phyloP scores from a whole-genome alignment of 2,329 filamentous ascomycete species.

The Claviceps humidiphila region DNA sequence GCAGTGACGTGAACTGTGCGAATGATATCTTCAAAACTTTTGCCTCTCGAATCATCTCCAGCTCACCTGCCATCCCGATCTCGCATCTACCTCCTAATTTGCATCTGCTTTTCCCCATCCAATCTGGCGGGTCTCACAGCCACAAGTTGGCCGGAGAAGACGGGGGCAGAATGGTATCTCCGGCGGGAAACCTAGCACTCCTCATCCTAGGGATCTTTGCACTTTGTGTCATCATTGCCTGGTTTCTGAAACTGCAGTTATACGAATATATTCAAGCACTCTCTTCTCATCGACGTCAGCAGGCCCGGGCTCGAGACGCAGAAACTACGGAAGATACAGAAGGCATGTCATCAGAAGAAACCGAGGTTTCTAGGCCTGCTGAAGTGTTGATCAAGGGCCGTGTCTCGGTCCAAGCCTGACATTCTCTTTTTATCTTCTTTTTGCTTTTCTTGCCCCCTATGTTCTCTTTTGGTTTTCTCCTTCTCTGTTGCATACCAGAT shows the following conservation, averaged over 20 bases:
- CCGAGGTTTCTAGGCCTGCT: background rate
- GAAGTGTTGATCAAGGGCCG: background rate
- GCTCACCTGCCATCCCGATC: background rate
- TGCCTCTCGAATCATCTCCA: background rate
- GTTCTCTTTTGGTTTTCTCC: background rate
- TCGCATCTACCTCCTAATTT: background rate
- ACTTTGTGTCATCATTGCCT: conserved; percentile 17
- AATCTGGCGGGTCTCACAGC: background rate
- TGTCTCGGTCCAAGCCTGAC: background rate
- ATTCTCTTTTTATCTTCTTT: background rate
- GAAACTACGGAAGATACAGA: background rate
- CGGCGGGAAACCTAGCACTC: conserved; percentile 16
- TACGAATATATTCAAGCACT: conserved; percentile 17
- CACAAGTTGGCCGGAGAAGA: background rate
- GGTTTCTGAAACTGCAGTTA: conserved; percentile 17
- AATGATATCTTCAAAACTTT: background rate
- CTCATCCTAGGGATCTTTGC: conserved; percentile 18
- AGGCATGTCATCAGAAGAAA: background rate
- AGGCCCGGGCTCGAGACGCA: background rate
- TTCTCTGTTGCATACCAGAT: background rate
- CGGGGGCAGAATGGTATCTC: conserved; percentile 4
- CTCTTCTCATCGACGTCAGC: conserved; percentile 8
- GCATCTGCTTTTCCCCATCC: background rate
- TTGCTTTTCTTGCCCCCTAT: background rate
- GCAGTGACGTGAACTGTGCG: background rate